Percentiles rank a stretch among this genome's conserved stretches.
phyloP scores from a whole-genome alignment of 1,284 basidiomycete species.

The Leccinum solheimii region DNA sequence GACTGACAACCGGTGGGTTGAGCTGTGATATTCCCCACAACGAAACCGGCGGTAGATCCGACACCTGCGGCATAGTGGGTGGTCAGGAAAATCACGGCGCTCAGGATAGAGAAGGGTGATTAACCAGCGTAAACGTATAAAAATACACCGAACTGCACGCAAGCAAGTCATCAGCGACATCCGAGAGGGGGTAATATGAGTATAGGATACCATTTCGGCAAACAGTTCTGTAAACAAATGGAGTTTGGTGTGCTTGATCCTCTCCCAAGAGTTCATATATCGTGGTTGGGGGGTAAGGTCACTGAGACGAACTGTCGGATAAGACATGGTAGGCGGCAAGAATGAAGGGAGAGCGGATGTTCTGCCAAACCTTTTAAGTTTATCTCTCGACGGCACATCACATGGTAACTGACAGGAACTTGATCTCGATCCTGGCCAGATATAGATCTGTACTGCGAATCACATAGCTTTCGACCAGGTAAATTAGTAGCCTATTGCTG shows the following conservation, averaged over 20 bases:
- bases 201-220: slow-evolving; percentile 55
- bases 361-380: slow-evolving; percentile 17
- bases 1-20: slow-evolving; percentile 52
- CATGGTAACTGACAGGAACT: slow-evolving; percentile 1
- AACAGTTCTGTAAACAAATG: slow-evolving; percentile 59
- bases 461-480: background rate
- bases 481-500: slow-evolving; percentile 5
- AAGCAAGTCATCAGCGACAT: slow-evolving; percentile 30
- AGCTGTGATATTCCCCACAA: slow-evolving; percentile 51
- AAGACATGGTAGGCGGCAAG: slow-evolving; percentile 18
- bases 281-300: slow-evolving; percentile 43
- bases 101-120: slow-evolving; percentile 6
- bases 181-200: background rate
- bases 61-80: slow-evolving; percentile 42
- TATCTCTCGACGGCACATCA: background rate
- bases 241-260: slow-evolving; percentile 45
- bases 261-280: slow-evolving; percentile 54
- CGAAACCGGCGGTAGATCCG: slow-evolving; percentile 56
- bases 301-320: slow-evolving; percentile 37
- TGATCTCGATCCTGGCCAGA: background rate
- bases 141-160: slow-evolving; percentile 44
- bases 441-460: slow-evolving; percentile 3
- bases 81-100: background rate
- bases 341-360: background rate
- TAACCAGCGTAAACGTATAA: slow-evolving; percentile 56